A percentile compares a stretch with the other conserved stretches of the same genome.
These are phyloP conservation scores for Liquidambar formosana DNA, from an alignment of 164 flowering plant species.

Conservation along the genomic window DNA sequence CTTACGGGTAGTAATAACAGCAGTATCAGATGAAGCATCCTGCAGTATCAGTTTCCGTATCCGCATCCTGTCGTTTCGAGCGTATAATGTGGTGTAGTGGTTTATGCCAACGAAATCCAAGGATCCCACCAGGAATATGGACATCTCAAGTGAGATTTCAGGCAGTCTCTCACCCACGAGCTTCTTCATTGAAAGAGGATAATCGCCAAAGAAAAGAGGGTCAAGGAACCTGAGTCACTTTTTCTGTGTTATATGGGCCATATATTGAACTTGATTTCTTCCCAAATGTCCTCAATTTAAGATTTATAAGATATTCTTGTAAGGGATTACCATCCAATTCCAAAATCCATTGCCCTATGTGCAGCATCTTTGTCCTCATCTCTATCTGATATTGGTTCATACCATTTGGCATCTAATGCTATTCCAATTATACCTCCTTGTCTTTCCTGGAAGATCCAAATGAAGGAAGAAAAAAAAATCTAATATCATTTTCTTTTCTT, in stretches of 20 bases:
- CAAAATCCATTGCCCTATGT: slow-evolving; percentile 73
- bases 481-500: neutral
- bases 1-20: slow-evolving; percentile 74
- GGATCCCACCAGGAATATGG: slow-evolving; percentile 44
- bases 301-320: neutral
- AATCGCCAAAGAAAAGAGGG: slow-evolving; percentile 77
- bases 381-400: slow-evolving; percentile 61
- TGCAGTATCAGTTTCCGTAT: slow-evolving; percentile 57
- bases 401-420: slow-evolving; percentile 84
- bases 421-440: slow-evolving; percentile 83
- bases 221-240: slow-evolving; percentile 78
- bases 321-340: slow-evolving; percentile 70
- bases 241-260: slow-evolving; percentile 7
- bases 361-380: slow-evolving; percentile 85
- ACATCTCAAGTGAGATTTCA: slow-evolving; percentile 39
- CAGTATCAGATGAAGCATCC: slow-evolving; percentile 75
- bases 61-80: slow-evolving; percentile 53
- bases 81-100: slow-evolving; percentile 83
- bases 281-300: neutral
- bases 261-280: slow-evolving; percentile 3
- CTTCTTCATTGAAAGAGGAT: slow-evolving; percentile 73
- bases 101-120: slow-evolving; percentile 83
- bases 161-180: slow-evolving; percentile 71
- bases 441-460: slow-evolving; percentile 34
- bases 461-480: neutral